Evolutionary conservation across 441 rosid species (phyloP).

Genomic region (Croton laevigatus): DNA sequence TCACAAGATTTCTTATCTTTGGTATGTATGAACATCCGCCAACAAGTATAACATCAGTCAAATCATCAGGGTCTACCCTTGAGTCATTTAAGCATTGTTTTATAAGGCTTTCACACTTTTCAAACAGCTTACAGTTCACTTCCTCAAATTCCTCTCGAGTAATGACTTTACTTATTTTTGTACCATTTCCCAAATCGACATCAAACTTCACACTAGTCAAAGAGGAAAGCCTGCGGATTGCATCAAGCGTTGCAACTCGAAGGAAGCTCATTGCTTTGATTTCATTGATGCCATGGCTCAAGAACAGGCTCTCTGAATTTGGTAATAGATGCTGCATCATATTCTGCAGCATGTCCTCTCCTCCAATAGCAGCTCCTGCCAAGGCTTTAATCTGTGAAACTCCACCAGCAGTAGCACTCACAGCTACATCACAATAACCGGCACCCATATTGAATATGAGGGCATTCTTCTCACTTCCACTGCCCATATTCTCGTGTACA

Average conservation of each 20-base stretch:
- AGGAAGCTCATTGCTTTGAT: slow-evolving; percentile 50
- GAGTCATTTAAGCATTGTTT: slow-evolving; percentile 66
- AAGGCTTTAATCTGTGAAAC: slow-evolving; percentile 83
- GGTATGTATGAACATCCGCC: slow-evolving; percentile 87
- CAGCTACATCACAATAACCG: slow-evolving; percentile 82
- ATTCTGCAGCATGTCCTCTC: slow-evolving; percentile 83
- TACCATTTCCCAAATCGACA: slow-evolving; percentile 65
- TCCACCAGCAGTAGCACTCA: slow-evolving; percentile 80
- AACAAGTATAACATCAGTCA: slow-evolving; percentile 68
- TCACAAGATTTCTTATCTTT: slow-evolving; percentile 41
- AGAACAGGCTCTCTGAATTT: slow-evolving; percentile 39
- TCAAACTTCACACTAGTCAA: slow-evolving; percentile 46
- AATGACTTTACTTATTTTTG: slow-evolving; percentile 43
- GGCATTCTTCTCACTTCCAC: slow-evolving; percentile 75
- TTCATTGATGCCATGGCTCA: slow-evolving; percentile 38
- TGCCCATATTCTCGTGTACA: slow-evolving; percentile 65
- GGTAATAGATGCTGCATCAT: slow-evolving; percentile 57
- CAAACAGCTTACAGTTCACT: slow-evolving; percentile 55
- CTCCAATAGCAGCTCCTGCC: slow-evolving; percentile 67
- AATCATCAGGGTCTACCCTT: slow-evolving; percentile 45
- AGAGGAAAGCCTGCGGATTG: slow-evolving; percentile 62
- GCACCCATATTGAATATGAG: slow-evolving; percentile 89
- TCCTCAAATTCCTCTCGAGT: slow-evolving; percentile 66
- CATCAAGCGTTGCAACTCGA: slow-evolving; percentile 71
- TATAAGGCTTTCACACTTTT: slow-evolving; percentile 54